These are phyloP conservation scores for Casuarina cunninghamiana DNA, from an alignment of 306 rosid genomes.

Conservation along the genomic window DNA sequence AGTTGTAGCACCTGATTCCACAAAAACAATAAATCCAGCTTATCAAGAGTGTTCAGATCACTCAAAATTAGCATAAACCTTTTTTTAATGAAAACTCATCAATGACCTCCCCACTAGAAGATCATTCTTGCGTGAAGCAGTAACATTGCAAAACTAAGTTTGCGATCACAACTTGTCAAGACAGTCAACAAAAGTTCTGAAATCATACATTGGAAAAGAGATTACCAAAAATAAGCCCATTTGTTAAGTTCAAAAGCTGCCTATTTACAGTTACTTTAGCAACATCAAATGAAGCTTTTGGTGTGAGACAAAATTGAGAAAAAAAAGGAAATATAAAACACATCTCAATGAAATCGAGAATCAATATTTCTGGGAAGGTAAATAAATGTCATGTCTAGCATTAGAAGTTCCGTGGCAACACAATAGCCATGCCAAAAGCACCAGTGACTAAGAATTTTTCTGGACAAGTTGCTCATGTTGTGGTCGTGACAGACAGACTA, in stretches of 20 bases:
- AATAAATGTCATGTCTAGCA: background rate
- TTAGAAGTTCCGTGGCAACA: background rate
- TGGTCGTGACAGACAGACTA: background rate
- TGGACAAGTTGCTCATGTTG: background rate
- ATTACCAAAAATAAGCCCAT: background rate
- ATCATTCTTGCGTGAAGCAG: background rate
- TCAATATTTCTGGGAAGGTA: background rate
- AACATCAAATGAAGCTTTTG: background rate
- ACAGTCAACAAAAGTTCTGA: background rate
- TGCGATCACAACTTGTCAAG: background rate
- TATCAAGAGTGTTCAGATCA: background rate
- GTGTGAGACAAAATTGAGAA: background rate
- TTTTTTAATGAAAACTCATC: background rate
- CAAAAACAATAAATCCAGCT: slow-evolving; percentile 28
- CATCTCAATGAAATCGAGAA: slow-evolving; percentile 5
- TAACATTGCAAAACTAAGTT: background rate
- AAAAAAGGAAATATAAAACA: background rate
- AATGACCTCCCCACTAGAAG: background rate
- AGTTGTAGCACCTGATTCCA: slow-evolving; percentile 74
- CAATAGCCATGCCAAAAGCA: background rate
- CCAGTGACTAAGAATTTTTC: background rate
- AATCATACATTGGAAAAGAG: background rate
- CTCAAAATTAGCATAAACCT: background rate
- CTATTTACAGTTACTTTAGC: background rate
- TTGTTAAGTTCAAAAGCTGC: background rate